Evolutionary conservation across 83 land plant genomes (phyloP), one percentile per base, ranked within the genome.

Genomic region (Thuja plicata): DNA sequence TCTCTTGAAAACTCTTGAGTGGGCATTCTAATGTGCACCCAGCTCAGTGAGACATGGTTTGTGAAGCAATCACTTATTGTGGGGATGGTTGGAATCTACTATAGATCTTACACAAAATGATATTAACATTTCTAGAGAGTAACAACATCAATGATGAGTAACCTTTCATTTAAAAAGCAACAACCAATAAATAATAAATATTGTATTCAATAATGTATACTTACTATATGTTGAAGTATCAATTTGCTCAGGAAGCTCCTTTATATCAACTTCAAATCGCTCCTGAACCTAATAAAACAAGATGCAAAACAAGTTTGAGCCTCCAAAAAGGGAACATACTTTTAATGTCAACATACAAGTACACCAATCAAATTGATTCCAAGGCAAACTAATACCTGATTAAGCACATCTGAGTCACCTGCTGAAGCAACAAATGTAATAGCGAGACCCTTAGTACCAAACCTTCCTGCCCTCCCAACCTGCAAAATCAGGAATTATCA

Each of bases 381-480:
- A 38, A 27, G 24, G 5, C n/a, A 82, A 17, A 32, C 8, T 13
- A 34, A 43, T 90, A 95, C 99, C 97, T 98, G 96, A 90, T 98
- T 98, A 41, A 98, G 97, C 85, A 97, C 97, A 92, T 96, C 96
- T 7, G 99, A 97, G 88, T 98, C 99, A 12, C 95, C 84, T 19
- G 98, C 94, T 60, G 99, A 98, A 27, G 99, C 95, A 66, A 97
- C 99, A 92, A 98, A 98, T 7, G 99, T 98, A 32, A 98, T 98
- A 2, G 99, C 99, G 80, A 98, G 95, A 48, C 99, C 99, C 85
- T 98, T 98, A 9, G 99, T 98, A 54, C 99, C 99, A 94, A 98
- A 98, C 21, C 99, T 91, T 40, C 99, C 99, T 87, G 99, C 99
- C 89, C 99, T 90, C 16, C 99, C 99, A 91, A 98, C 99, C 99